Conservation (phyloP, 1,284 basidiomycete species). For the Ganoderma resinaceum region DNA sequence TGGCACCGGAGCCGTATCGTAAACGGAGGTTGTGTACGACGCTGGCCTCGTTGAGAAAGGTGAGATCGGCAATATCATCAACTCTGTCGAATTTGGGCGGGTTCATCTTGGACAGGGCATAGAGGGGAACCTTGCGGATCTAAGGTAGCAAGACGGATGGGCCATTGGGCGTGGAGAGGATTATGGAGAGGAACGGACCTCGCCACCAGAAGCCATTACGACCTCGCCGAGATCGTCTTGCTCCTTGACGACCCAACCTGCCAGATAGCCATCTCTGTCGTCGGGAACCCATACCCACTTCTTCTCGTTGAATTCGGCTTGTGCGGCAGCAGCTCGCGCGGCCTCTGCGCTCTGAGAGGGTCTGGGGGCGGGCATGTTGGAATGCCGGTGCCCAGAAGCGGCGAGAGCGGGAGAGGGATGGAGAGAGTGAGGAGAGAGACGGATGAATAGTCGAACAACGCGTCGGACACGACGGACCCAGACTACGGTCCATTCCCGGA, state of each 20-base stretch:
- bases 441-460: slow-evolving; percentile 6
- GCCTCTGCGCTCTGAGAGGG: slow-evolving; percentile 73
- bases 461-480: slow-evolving; percentile 5
- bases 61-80: slow-evolving; percentile 98
- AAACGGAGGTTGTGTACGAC: slow-evolving; percentile 96
- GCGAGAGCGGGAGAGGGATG: neutral
- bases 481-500: neutral
- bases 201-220: slow-evolving; percentile 81
- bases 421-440: neutral
- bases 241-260: slow-evolving; percentile 90
- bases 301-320: slow-evolving; percentile 97
- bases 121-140: slow-evolving; percentile 79
- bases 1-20: slow-evolving; percentile 91
- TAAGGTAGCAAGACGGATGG: slow-evolving; percentile 37
- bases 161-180: neutral
- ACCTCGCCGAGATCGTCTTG: slow-evolving; percentile 81
- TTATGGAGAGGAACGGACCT: slow-evolving; percentile 52
- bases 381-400: slow-evolving; percentile 5
- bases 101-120: slow-evolving; percentile 93
- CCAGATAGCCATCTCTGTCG: slow-evolving; percentile 87
- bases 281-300: slow-evolving; percentile 98
- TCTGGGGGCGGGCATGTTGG: slow-evolving; percentile 58
- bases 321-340: slow-evolving; percentile 82
- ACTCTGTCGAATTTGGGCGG: slow-evolving; percentile 98
- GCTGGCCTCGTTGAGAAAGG: slow-evolving; percentile 97